A percentile compares a stretch with the other conserved stretches of the same genome.
These are phyloP conservation scores for Dipteronia sinensis DNA, from an alignment of 345 rosid species.

Conservation along the genomic window DNA sequence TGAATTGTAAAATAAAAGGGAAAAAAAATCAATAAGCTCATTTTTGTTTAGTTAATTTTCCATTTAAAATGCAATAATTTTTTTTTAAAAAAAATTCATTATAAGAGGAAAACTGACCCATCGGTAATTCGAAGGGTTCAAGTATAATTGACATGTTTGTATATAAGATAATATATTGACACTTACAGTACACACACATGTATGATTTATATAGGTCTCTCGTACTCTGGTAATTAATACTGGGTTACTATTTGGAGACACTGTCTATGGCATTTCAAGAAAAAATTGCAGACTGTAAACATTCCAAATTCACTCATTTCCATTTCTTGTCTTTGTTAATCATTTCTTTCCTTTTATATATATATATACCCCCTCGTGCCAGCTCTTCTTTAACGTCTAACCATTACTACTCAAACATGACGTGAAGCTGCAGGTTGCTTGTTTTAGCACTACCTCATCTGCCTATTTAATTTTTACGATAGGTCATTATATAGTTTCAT, in stretches of 20 bases:
- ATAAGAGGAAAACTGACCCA: background rate
- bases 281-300: conserved; percentile 5
- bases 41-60: too few relatives aligned
- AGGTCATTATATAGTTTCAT: too few relatives aligned
- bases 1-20: too few relatives aligned
- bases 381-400: conserved; percentile 9
- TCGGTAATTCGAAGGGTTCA: background rate
- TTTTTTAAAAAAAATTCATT: too few relatives aligned
- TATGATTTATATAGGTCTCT: too few relatives aligned
- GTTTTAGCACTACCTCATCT: conserved; percentile 18
- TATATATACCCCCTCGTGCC: background rate
- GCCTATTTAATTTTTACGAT: background rate
- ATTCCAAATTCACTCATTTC: conserved; percentile 13
- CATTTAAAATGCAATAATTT: too few relatives aligned
- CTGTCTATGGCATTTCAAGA: background rate
- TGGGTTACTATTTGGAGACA: background rate
- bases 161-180: too few relatives aligned
- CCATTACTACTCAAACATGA: conserved; percentile 18
- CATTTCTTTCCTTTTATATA: background rate
- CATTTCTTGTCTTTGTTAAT: conserved; percentile 7
- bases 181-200: too few relatives aligned
- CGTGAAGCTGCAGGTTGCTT: conserved; percentile 21
- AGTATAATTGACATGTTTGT: too few relatives aligned
- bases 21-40: too few relatives aligned
- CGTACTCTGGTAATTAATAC: background rate